Evolutionary conservation across 306 rosid genomes (phyloP), one percentile per base, ranked within the genome.

Genomic region (Prinsepia uniflora): DNA sequence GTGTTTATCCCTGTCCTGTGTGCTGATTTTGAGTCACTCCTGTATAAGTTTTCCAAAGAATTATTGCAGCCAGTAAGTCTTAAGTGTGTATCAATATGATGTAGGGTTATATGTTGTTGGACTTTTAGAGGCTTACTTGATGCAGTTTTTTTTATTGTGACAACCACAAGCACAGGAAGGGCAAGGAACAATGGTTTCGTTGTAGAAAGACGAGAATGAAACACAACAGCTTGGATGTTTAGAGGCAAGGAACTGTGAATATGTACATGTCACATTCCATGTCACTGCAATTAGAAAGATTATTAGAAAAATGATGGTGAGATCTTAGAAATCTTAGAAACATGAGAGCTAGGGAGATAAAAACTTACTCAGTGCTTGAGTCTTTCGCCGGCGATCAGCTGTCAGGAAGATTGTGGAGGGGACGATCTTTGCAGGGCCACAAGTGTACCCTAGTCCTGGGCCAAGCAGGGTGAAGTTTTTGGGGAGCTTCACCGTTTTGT

Each of bases 251-350:
- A 90, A 88, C 59, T 92, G 96, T 10, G 98, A 92, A 56, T 92
- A 92, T 53, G 98, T 92, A 50, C 98, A 92, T 47, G 96, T 92
- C 65, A 85, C 98, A 55, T 92, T 92, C 98, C 98, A 92, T 40
- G 98, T 90, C 93, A 90, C 98, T 92, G 86, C 83, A 88, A 24
- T 57, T 11, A n/a, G 36, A 10, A 30, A 24, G 58, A 57, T 7
- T 13, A 7, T 2, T 30, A 30, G 19, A 14, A 30, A 59, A 10
- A 34, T 8, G 12, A 34, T 3, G 36, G 36, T 30, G 61, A 59
- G 24, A 58, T 12, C 17, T 36, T 5, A 13, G 15, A 24, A 30
- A 24, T 70, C 34, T 57, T 17, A 30, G 65, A 70, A 15, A 6
- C 2, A 24, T 2, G 54, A 53, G 50, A 70, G 7, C 47, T 30